Evolutionary conservation across 805 yeast genomes (phyloP).

Genomic region (Nakazawaea anatomiae): DNA sequence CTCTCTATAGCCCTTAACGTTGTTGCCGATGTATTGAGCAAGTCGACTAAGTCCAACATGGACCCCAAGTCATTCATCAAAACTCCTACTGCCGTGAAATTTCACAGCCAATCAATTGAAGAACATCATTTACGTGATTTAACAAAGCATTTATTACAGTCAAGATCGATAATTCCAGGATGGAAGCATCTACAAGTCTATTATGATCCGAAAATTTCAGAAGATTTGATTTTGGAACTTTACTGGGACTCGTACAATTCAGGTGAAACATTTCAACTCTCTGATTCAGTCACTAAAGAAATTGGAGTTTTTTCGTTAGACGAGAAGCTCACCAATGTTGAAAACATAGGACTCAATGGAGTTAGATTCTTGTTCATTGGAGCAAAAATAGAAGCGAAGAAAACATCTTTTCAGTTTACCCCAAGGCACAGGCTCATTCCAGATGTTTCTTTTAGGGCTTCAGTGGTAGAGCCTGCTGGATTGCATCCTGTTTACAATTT

Average conservation of each 20-base stretch:
- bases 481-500: constrained; percentile 3
- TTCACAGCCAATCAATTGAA: neutral
- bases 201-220: neutral
- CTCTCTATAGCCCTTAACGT: neutral
- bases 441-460: neutral
- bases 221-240: neutral
- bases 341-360: constrained; percentile 6
- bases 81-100: constrained; percentile 3
- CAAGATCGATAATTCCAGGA: neutral
- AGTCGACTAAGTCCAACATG: neutral
- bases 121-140: neutral
- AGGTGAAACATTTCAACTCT: neutral
- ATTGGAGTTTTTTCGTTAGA: constrained; percentile 8
- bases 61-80: neutral
- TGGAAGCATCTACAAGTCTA: constrained; percentile 3
- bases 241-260: constrained; percentile 4
- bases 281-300: neutral
- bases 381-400: neutral
- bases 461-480: neutral
- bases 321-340: constrained; percentile 7
- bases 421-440: constrained; percentile 7
- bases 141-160: neutral
- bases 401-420: constrained; percentile 8
- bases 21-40: neutral
- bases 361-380: constrained; percentile 5